Conservation (phyloP, 1,284 basidiomycete genomes). For the Puccinia brachypodii region DNA sequence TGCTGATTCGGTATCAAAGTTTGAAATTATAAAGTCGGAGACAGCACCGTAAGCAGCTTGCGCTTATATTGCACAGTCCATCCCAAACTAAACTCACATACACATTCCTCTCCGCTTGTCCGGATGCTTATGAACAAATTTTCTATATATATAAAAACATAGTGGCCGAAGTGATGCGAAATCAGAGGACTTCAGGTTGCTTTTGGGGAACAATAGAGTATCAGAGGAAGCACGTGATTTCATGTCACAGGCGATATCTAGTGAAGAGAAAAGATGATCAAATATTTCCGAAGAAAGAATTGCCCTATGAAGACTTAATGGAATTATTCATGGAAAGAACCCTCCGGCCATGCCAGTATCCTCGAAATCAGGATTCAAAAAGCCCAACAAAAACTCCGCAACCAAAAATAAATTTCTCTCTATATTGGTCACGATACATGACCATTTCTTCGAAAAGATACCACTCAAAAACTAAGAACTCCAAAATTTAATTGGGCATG, state of each 20-base stretch:
- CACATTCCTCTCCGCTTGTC: not conserved
- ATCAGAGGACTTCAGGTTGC: slow-evolving; percentile 32
- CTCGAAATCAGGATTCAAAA: not conserved
- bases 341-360: not conserved
- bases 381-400: too few species aligned
- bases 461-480: not conserved
- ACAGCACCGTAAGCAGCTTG: slow-evolving; percentile 26
- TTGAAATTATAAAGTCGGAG: slow-evolving; percentile 25
- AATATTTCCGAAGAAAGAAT: not conserved
- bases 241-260: not conserved
- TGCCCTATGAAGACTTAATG: not conserved
- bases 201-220: slow-evolving; percentile 1
- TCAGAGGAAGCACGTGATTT: not conserved
- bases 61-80: not conserved
- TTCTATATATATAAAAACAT: too few species aligned
- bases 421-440: not conserved
- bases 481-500: not conserved
- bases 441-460: not conserved
- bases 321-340: not conserved
- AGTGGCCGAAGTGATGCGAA: slow-evolving; percentile 20
- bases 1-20: slow-evolving; percentile 3
- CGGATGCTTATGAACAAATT: not conserved
- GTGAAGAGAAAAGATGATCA: not conserved
- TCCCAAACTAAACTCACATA: not conserved
- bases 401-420: not conserved